Evolutionary conservation across 2,329 filamentous ascomycete species (phyloP), one percentile per base, ranked within the genome.

Genomic region (Talaromyces sp.): DNA sequence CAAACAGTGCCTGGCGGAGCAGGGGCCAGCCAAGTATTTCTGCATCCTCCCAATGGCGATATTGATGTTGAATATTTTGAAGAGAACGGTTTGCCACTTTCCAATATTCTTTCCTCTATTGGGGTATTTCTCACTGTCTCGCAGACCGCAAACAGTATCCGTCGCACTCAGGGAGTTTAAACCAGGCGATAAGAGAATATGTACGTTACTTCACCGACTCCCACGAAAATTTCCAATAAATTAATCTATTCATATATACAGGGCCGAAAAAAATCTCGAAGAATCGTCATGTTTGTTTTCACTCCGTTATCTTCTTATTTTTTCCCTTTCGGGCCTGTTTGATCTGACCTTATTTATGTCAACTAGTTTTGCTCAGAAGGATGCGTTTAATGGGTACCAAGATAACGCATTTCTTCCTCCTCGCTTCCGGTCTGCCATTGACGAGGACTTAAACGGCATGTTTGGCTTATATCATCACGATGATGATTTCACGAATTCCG

Each of bases 361-460:
- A 6, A 47, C 23, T 47, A 47, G 44, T 30, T 53, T 28, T 53
- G 50, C 50, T 5, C 16, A 30, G 18, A 56, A 55, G 28, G 10
- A 18, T 18, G 57, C 42, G 0, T 62, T 59, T 31, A 40, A 62
- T 8, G 18, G 28, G n/a, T 30, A 40, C 18, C 42, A 33, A 44
- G 14, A 40, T 10, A 36, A 44, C n/a, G 14, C 61, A 10, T 62
- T 62, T 28, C 56, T 62, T 14, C 61, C 61, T 42, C 44, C 52
- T 16, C 47, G 42, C 16, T 62, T 62, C 34, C 54, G 56, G 61
- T 53, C 40, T 16, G 59, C 59, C 28, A 47, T 62, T 28, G 31
- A 52, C 18, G 61, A 62, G 10, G 61, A 62, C 36, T 31, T 62
- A 23, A 62, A 62, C 40, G 61, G 61, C 1, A 57, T 57, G 28